Evolutionary conservation across 1,139 yeast genomes (phyloP).

Genomic region (Cylindricascospora bacillispora): DNA sequence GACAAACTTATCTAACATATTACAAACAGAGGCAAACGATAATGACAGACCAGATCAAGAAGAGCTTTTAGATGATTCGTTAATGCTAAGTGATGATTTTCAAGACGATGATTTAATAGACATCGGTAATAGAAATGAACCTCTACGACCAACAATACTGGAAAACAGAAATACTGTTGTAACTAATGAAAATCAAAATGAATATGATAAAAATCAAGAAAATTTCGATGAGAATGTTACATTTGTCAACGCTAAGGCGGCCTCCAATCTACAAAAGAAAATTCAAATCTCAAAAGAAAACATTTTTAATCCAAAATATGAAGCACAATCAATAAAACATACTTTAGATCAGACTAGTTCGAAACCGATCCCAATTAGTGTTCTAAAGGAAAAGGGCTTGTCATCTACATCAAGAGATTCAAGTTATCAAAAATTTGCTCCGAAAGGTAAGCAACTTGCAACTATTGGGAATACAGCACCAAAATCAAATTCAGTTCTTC

Average conservation of each 20-base stretch:
- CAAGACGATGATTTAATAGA: conserved; percentile 24
- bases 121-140: conserved; percentile 7
- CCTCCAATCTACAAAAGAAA: conserved; percentile 18
- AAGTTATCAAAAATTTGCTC: conserved; percentile 21
- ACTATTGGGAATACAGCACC: conserved; percentile 1
- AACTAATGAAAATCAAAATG: conserved; percentile 1
- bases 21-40: conserved; percentile 2
- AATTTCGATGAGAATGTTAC: conserved; percentile 7
- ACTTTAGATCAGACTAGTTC: conserved; percentile 25
- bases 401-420: conserved; percentile 11
- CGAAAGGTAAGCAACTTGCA: conserved; percentile 22
- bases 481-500: too few species aligned
- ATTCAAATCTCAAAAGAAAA: conserved; percentile 14
- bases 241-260: conserved; percentile 25
- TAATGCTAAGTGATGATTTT: conserved; percentile 52
- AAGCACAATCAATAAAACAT: conserved; percentile 24
- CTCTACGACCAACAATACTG: conserved; percentile 1
- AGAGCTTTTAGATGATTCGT: conserved; percentile 50
- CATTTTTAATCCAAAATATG: conserved; percentile 24
- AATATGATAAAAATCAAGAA: conserved; percentile 1
- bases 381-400: conserved; percentile 17
- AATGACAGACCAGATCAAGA: conserved; percentile 14
- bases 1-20: too few species aligned
- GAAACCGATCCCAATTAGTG: conserved; percentile 18
- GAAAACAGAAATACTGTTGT: conserved; percentile 2